Conservation (phyloP, 148 eudicot species). For the Mesembryanthemum crystallinum region DNA sequence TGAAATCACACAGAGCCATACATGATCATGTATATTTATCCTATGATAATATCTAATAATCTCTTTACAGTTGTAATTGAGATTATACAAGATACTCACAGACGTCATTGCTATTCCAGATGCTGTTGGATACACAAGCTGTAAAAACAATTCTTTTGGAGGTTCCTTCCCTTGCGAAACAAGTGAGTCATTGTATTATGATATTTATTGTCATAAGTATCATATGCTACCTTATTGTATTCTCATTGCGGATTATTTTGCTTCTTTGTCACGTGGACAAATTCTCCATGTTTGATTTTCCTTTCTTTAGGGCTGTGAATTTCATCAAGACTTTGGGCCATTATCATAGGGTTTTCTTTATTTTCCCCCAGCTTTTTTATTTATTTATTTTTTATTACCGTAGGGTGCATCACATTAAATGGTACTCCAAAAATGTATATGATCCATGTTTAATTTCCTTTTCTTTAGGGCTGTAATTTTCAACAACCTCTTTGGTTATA, state of each 20-base stretch:
- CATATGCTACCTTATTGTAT: not conserved
- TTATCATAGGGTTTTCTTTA: not conserved
- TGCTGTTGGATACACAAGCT: slow-evolving; percentile 98
- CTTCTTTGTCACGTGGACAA: not conserved
- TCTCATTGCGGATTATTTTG: not conserved
- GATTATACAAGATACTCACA: not conserved
- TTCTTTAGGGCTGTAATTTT: not conserved
- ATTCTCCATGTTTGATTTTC: not conserved
- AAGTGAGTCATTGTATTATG: slow-evolving; percentile 38
- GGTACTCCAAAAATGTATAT: not conserved
- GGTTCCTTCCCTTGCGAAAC: slow-evolving; percentile 94
- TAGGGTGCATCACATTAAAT: not conserved
- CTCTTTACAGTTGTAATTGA: not conserved
- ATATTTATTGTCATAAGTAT: not conserved
- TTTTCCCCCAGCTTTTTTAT: too few species aligned
- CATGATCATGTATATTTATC: not conserved
- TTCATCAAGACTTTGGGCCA: not conserved
- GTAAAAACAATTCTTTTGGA: slow-evolving; percentile 94
- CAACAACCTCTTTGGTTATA: not conserved
- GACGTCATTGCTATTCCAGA: slow-evolving; percentile 44
- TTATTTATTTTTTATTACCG: not conserved
- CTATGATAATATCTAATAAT: not conserved
- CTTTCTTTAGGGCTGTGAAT: not conserved
- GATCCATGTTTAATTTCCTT: not conserved
- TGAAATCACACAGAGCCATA: not conserved